Conservation (phyloP, 1,139 yeast species). For the Blastobotrys buckinghamii region DNA sequence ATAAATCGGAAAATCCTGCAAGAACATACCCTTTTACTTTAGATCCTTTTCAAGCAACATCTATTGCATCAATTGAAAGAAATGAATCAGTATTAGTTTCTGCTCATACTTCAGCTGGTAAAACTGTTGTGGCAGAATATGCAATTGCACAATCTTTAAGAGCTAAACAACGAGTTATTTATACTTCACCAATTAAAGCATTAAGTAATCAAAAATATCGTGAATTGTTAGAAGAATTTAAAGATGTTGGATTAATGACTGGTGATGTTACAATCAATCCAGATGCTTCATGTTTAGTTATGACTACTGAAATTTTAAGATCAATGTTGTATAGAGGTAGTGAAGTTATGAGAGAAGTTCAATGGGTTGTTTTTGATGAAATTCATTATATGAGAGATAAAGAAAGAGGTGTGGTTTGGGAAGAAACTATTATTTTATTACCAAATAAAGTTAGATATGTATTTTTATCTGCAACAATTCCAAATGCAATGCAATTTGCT, state of each 20-base stretch:
- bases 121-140: constrained; percentile 97
- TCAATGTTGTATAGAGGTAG: constrained; percentile 93
- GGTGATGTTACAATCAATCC: constrained; percentile 98
- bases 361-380: constrained; percentile 94
- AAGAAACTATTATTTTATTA: constrained; percentile 88
- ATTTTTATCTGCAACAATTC: constrained; percentile 80
- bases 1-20: constrained; percentile 56
- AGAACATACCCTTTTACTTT: constrained; percentile 84
- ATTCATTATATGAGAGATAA: constrained; percentile 95
- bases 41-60: constrained; percentile 95
- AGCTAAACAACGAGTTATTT: constrained; percentile 89
- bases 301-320: constrained; percentile 95
- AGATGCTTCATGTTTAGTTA: constrained; percentile 92
- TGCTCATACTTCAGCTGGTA: constrained; percentile 98
- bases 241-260: constrained; percentile 92
- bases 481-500: constrained; percentile 97
- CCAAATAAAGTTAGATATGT: constrained; percentile 80
- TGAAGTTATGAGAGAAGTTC: constrained; percentile 93
- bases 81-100: constrained; percentile 95
- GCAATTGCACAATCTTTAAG: constrained; percentile 93
- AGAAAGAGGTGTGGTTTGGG: constrained; percentile 99
- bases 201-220: constrained; percentile 93
- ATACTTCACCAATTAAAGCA: constrained; percentile 96
- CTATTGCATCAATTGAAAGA: constrained; percentile 89
- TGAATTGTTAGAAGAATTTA: constrained; percentile 80